Evolutionary conservation across 352 stramenopile species (phyloP), one percentile per base, ranked within the genome.

Genomic region (Albugo laibachii): DNA sequence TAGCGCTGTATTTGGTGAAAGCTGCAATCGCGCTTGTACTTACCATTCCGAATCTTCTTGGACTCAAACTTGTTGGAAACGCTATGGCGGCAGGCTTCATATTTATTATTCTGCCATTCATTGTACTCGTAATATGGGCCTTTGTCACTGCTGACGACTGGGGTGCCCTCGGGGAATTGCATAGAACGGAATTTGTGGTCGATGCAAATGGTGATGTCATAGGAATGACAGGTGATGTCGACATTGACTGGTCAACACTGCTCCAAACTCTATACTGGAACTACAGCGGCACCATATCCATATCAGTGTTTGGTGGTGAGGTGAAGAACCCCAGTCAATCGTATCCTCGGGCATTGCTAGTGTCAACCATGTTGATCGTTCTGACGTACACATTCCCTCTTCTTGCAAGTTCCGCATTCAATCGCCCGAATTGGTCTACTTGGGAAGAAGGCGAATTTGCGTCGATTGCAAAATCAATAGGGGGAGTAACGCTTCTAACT

Each of bases 221-320:
- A 36, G 63, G 56, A 50, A 68, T 73, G 59, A 61, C 54, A 1
- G 57, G 62, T 5, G 36, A 39, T 15, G 21, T 66, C n/a, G 41
- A 65, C 46, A 74, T 75, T 49, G 50, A 93, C 19, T 96, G 81
- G 80, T 64, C 76, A 13, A 62, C 69, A 16, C 85, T 89, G 38
- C 60, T 96, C 24, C 96, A 96, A 56, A 95, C 93, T 50, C 63
- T 97, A 16, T 97, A 95, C 61, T 97, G 92, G 89, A 96, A 96
- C 65, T 80, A 93, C 38, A 96, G 94, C 55, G 86, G 78, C n/a
- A 95, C 86, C 45, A 83, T 95, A 42, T 62, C 55, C 37, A 85
- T 83, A 18, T 88, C 79, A 11, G 73, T 71, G 0, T 96, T 95
- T 52, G 82, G 80, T 11, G 83, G 64, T 19, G 87, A 97, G 56